These are phyloP conservation scores for Yamadazyma triangularis DNA, from an alignment of 1,139 yeast genomes.

Conservation along the genomic window DNA sequence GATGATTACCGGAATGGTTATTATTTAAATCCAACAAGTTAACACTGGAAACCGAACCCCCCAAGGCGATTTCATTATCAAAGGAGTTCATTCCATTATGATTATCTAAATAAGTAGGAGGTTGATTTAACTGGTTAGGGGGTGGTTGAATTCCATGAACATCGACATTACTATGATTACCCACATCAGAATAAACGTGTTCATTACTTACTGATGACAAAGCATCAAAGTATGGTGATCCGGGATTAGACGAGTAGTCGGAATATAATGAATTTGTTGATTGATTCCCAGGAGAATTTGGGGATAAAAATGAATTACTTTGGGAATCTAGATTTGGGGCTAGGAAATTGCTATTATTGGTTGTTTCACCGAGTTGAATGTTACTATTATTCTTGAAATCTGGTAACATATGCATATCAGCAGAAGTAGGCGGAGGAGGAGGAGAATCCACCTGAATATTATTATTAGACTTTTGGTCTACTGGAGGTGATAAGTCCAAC, in stretches of 20 bases:
- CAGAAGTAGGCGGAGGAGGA: conserved; percentile 15
- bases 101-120: conserved; percentile 10
- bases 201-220: conserved; percentile 16
- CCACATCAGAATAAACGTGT: conserved; percentile 5
- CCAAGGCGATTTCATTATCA: conserved; percentile 36
- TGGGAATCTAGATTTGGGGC: conserved; percentile 3
- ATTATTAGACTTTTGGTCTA: background rate
- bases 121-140: background rate
- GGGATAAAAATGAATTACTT: background rate
- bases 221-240: conserved; percentile 39
- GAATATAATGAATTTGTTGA: conserved; percentile 63
- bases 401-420: conserved; percentile 9
- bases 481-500: conserved; percentile 16
- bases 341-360: background rate
- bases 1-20: conserved; percentile 1
- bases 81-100: conserved; percentile 10
- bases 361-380: too few species aligned
- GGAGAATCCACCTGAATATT: conserved; percentile 10
- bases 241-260: conserved; percentile 37
- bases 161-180: too few species aligned
- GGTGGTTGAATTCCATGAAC: background rate
- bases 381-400: conserved; percentile 1
- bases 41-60: conserved; percentile 38
- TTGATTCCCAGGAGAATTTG: conserved; percentile 82
- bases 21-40: conserved; percentile 18